Evolutionary conservation across 2,329 filamentous ascomycete species (phyloP), one percentile per base, ranked within the genome.

Genomic region (Aspergillus aculeatus): DNA sequence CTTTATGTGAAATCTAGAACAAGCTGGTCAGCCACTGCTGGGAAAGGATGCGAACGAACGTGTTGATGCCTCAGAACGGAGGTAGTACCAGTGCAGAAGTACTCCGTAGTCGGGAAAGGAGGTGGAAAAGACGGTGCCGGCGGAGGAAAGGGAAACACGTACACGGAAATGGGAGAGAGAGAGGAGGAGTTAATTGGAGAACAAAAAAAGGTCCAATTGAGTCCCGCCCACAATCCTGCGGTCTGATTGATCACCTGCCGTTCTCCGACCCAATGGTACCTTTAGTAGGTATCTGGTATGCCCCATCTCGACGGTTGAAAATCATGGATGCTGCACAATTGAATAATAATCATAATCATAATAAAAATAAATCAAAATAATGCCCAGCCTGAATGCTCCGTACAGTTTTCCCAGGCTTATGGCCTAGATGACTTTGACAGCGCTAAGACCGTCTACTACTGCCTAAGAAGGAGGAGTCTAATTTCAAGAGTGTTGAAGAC

Each of bases 241-340:
- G 50, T 58, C 41, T 58, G 56, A 58, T 58, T 58, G 56, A 58
- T 58, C 56, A 54, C 47, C 51, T 58, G 29, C 50, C 48, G 56
- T 29, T 48, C 49, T 48, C 56, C 56, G 56, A 48, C 38, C 41
- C 50, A 58, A 58, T 54, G 50, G 50, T 35, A 16, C 32, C 14
- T 35, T 32, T 12, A 32, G 31, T 12, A 32, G 10, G 32, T 35
- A 35, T 12, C 32, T 35, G 32, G 32, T 47, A 58, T 53, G 56
- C 44, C 50, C 50, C 56, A 38, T 53, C 50, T 50, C 35, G 56
- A 58, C 56, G 44, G 50, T 54, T 50, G 50, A 58, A 54, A 47
- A 57, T 57, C 55, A 35, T 57, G 49, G 38, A 47, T 52, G 50
- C 44, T 48, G 38, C 29, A 32, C 38, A 31, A 29, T 38, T 21